Percentiles rank a stretch among this genome's conserved stretches.
Evolutionary conservation across 1,284 basidiomycete genomes (phyloP).

Genomic region (Leccinum ponderosum): DNA sequence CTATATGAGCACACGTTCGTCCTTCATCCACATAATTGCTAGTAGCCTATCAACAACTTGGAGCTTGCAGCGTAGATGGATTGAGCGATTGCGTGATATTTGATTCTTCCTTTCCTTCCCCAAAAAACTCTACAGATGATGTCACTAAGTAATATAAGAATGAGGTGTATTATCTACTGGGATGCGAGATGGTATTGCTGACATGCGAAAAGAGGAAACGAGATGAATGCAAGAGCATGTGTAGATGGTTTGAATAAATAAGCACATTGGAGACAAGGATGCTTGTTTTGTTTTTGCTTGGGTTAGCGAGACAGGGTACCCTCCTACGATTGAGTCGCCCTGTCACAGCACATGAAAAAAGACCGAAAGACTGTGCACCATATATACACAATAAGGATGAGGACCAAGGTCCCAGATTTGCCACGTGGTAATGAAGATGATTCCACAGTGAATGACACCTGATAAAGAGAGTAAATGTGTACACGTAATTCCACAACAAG

Average conservation of each 20-base stretch:
- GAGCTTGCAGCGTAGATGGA: not conserved
- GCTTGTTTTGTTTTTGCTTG: not conserved
- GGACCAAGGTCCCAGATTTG: conserved; percentile 3
- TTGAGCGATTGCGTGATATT: conserved; percentile 20
- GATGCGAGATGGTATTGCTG: conserved; percentile 18
- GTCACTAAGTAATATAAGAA: conserved; percentile 25
- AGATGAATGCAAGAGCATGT: conserved; percentile 6
- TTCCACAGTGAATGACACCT: conserved; percentile 11
- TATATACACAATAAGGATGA: conserved; percentile 31
- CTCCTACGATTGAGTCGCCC: conserved; percentile 11
- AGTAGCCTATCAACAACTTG: not conserved
- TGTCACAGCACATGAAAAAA: not conserved
- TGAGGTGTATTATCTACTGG: conserved; percentile 26
- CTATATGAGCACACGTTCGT: not conserved
- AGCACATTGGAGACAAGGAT: conserved; percentile 9
- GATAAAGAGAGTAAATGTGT: conserved; percentile 23
- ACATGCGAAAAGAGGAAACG: conserved; percentile 12
- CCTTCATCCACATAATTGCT: not conserved
- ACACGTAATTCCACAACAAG: conserved; percentile 37
- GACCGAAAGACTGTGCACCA: conserved; percentile 5
- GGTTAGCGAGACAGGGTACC: not conserved
- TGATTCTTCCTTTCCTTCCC: conserved; percentile 12
- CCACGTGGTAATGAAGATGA: not conserved
- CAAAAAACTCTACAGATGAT: conserved; percentile 26
- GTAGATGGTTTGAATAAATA: conserved; percentile 3